These are phyloP conservation scores for Pseudomonodictys pantanalensis DNA, from an alignment of 495 filamentous ascomycete species.

Conservation along the genomic window DNA sequence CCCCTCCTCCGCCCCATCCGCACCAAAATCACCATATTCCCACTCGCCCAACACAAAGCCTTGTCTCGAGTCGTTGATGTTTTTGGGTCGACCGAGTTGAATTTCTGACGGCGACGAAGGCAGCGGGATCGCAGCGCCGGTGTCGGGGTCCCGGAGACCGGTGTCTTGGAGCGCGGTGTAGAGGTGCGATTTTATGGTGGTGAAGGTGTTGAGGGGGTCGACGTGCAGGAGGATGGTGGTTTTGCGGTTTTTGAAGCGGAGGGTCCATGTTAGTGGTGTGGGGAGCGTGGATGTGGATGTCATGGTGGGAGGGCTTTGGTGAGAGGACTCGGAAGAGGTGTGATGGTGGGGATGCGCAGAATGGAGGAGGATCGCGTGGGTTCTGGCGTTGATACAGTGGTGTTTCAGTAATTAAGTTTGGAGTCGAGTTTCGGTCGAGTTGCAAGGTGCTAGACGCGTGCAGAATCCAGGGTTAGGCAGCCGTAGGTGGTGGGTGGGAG, in stretches of 20 bases:
- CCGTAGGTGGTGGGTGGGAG: not conserved
- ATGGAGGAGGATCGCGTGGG: no score
- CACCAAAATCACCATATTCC: constrained; percentile 28
- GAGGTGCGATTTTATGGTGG: constrained; percentile 60
- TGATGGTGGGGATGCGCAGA: not conserved
- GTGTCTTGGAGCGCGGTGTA: constrained; percentile 52
- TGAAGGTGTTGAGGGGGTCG: constrained; percentile 58
- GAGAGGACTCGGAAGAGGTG: not conserved
- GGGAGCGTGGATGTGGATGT: constrained; percentile 33
- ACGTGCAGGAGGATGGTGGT: constrained; percentile 74
- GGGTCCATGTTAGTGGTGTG: constrained; percentile 52
- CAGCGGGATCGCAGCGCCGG: constrained; percentile 34
- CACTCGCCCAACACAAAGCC: constrained; percentile 54
- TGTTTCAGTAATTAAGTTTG: not conserved
- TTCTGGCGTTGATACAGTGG: not conserved
- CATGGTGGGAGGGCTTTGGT: constrained; percentile 27
- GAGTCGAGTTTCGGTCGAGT: not conserved
- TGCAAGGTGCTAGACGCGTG: not conserved
- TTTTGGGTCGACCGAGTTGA: constrained; percentile 53
- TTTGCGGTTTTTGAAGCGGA: constrained; percentile 76
- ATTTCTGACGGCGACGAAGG: constrained; percentile 52
- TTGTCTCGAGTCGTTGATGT: constrained; percentile 54
- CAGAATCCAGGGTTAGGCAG: not conserved
- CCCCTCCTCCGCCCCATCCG: constrained; percentile 36
- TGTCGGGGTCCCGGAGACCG: constrained; percentile 24